phyloP scores from a whole-genome alignment of 2,329 filamentous ascomycete species.

The Fusarium coffeatum region DNA sequence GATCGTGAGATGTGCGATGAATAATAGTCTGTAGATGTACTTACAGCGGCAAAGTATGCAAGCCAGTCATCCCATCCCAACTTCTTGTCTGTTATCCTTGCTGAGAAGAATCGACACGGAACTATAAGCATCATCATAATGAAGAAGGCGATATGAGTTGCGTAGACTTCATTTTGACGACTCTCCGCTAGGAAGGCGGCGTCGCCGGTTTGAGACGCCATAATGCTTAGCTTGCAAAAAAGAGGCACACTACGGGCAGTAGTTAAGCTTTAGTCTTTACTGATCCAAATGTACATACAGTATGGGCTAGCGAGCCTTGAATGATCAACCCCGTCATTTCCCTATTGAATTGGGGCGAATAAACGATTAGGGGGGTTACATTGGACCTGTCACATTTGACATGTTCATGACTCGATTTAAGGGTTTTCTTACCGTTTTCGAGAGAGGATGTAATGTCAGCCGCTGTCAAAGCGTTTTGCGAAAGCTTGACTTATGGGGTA shows the following conservation, averaged over 20 bases:
- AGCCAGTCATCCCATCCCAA: conserved; percentile 4
- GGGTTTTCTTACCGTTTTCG: not conserved
- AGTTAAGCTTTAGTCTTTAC: too few relatives aligned
- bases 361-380: rapidly evolving
- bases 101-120: not conserved
- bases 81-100: not conserved
- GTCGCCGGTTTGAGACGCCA: not conserved
- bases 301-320: not conserved
- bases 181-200: not conserved
- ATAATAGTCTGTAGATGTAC: rapidly evolving
- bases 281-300: too few relatives aligned
- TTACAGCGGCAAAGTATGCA: conserved; percentile 4
- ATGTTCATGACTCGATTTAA: not conserved
- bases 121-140: not conserved
- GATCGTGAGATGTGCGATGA: not conserved
- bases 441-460: not conserved
- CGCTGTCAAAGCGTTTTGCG: not conserved
- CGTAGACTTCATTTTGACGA: not conserved
- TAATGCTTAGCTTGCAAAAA: not conserved
- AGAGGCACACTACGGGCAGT: rapidly evolving
- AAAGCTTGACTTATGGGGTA: not conserved
- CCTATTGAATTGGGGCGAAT: too few relatives aligned
- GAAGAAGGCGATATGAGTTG: not conserved
- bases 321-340: not conserved
- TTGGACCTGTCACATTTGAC: not conserved